phyloP scores from a whole-genome alignment of 2,329 filamentous ascomycete genomes.

The Fusarium vanettenii region DNA sequence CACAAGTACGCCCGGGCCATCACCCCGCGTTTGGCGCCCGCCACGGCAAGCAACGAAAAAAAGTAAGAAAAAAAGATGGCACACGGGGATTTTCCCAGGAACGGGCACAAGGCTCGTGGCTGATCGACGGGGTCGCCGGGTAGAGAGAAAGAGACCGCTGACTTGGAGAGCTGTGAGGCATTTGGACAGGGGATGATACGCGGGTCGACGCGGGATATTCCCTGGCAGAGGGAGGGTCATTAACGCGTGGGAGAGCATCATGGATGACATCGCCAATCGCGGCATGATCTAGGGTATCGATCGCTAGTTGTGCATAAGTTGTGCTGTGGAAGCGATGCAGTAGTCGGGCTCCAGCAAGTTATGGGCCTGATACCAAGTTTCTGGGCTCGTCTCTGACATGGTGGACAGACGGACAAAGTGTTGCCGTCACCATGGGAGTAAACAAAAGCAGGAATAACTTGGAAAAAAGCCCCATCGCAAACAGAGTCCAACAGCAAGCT shows the following conservation, averaged over 20 bases:
- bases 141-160: not conserved
- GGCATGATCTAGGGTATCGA: slow-evolving; percentile 35
- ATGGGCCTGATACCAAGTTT: slow-evolving; percentile 14
- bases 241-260: slow-evolving; percentile 31
- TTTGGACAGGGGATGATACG: slow-evolving; percentile 22
- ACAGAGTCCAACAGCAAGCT: slow-evolving; percentile 18
- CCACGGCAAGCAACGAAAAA: slow-evolving; percentile 19
- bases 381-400: slow-evolving; percentile 22
- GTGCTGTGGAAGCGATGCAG: not conserved
- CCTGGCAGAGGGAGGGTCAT: slow-evolving; percentile 18
- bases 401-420: slow-evolving; percentile 15
- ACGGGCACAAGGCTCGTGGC: slow-evolving; percentile 8
- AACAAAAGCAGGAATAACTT: slow-evolving; percentile 18
- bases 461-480: slow-evolving; percentile 14
- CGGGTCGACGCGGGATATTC: slow-evolving; percentile 39
- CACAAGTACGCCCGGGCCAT: slow-evolving; percentile 20
- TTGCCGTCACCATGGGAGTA: slow-evolving; percentile 12
- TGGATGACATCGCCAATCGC: slow-evolving; percentile 41
- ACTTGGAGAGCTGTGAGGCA: slow-evolving; percentile 22
- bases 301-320: slow-evolving; percentile 11
- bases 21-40: slow-evolving; percentile 44
- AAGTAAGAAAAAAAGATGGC: slow-evolving; percentile 24
- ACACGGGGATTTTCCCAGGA: slow-evolving; percentile 30
- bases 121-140: slow-evolving; percentile 7
- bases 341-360: not conserved